These are phyloP conservation scores for Trypanosoma lewisi DNA, from an alignment of 208 protist genomes.

Conservation along the genomic window DNA sequence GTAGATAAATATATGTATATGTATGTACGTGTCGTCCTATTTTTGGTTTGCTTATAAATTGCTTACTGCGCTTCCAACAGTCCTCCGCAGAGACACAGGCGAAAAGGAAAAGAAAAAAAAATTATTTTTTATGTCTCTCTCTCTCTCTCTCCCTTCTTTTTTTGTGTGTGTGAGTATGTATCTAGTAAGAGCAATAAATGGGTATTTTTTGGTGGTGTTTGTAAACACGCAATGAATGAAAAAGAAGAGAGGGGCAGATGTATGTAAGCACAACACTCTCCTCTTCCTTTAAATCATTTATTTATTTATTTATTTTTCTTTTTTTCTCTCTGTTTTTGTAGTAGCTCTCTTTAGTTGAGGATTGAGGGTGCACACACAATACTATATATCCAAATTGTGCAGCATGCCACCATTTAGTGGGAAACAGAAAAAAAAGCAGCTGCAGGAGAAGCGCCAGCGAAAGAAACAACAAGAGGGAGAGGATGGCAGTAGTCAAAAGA, in stretches of 20 bases:
- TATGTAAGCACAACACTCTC: no score
- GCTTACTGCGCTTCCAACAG: no score
- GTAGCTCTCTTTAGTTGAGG: neutral
- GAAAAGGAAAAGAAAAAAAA: no score
- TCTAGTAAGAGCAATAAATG: no score
- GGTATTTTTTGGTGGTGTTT: no score
- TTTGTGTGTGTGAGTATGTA: no score
- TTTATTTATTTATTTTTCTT: constrained; percentile 10
- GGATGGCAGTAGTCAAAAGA: neutral
- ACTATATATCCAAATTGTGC: neutral
- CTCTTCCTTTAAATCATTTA: neutral
- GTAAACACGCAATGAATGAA: neutral
- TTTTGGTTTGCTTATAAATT: constrained; percentile 5
- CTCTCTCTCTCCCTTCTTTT: no score
- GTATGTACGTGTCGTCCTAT: neutral
- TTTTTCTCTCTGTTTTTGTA: neutral
- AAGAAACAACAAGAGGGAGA: constrained; percentile 58
- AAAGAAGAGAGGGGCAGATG: no score
- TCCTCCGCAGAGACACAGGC: no score
- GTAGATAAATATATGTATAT: neutral
- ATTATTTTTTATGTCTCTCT: neutral
- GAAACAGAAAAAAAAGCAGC: constrained; percentile 91
- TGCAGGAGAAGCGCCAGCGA: constrained; percentile 77
- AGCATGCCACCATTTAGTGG: constrained; percentile 74
- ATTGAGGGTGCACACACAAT: neutral